Evolutionary conservation across 257 asterid genomes (phyloP).

Genomic region (Rehmannia glutinosa): DNA sequence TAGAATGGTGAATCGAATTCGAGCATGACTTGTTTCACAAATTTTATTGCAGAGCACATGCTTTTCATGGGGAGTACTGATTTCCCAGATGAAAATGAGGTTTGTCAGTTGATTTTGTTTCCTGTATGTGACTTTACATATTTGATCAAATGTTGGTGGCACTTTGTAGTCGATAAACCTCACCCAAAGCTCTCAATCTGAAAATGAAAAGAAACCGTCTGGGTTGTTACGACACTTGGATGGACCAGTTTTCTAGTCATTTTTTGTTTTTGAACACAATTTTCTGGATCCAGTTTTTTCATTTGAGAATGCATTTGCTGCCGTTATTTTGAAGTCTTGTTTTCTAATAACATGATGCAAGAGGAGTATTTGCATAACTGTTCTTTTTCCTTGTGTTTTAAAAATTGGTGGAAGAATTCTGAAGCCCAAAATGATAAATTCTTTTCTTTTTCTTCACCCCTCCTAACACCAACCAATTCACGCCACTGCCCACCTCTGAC

Average conservation of each 20-base stretch:
- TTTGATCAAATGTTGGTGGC: background rate
- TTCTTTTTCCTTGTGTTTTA: background rate
- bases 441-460: background rate
- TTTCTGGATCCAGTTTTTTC: background rate
- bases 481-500: background rate
- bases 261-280: background rate
- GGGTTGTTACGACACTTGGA: background rate
- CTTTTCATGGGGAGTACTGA: constrained; percentile 97
- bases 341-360: background rate
- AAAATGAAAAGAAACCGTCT: background rate
- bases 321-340: background rate
- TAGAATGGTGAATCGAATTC: constrained; percentile 1
- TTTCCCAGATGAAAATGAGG: constrained; percentile 98
- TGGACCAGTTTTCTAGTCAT: constrained; percentile 5
- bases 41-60: constrained; percentile 88
- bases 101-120: constrained; percentile 28
- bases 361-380: background rate
- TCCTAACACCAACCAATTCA: background rate
- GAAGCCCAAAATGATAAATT: background rate
- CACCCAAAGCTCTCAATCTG: background rate
- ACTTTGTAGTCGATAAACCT: constrained; percentile 5
- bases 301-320: background rate
- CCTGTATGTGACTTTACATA: background rate
- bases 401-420: background rate
- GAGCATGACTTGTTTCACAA: constrained; percentile 11